Evolutionary conservation across 192 early-diverging fungal genomes (phyloP).

Genomic region (Lobosporangium transversale): DNA sequence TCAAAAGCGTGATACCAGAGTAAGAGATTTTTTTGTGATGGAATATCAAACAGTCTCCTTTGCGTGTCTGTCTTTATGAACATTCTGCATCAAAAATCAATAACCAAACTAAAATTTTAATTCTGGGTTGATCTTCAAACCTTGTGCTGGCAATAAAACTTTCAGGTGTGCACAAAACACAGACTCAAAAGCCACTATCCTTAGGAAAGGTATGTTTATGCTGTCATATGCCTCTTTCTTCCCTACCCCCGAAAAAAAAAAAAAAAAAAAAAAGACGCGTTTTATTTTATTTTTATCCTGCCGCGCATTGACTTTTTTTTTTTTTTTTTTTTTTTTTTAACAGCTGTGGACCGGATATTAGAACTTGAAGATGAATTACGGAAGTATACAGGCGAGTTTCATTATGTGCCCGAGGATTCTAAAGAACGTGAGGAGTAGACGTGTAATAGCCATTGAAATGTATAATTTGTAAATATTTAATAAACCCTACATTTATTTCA

Average conservation of each 20-base stretch:
- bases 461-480: too few relatives aligned
- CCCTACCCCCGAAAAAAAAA: too few relatives aligned
- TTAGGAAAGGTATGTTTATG: slow-evolving; percentile 15
- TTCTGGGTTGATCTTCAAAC: too few relatives aligned
- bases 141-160: too few relatives aligned
- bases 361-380: slow-evolving; percentile 26
- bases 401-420: not conserved
- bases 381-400: slow-evolving; percentile 8
- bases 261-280: too few relatives aligned
- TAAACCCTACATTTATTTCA: too few relatives aligned
- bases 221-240: not conserved
- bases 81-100: too few relatives aligned
- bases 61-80: not conserved
- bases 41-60: too few relatives aligned
- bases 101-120: too few relatives aligned
- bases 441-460: too few relatives aligned
- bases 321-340: not conserved
- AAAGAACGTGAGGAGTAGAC: slow-evolving; percentile 5
- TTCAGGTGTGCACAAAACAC: slow-evolving; percentile 40
- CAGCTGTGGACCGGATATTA: slow-evolving; percentile 34
- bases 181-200: slow-evolving; percentile 33
- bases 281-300: not conserved
- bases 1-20: slow-evolving; percentile 54
- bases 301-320: not conserved
- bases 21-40: too few relatives aligned